Base-by-base conservation (phyloP, 1,139 yeast species). In the Magnusiomyces sp. region DNA sequence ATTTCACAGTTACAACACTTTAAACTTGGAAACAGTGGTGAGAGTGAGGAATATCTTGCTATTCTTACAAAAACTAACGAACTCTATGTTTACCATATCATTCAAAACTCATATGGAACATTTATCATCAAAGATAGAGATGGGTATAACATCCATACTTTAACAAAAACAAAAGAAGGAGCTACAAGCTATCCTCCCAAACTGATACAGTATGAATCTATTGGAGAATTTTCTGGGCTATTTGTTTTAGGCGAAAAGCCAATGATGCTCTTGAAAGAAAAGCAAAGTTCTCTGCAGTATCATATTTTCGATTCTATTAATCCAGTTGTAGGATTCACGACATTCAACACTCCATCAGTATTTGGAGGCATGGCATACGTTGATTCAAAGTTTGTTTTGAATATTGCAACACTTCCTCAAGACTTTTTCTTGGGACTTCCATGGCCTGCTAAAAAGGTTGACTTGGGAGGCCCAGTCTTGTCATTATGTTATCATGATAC, bases 61-160 rank as follows among this genome's bases (percentile, higher is more conserved):
- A 71, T 87, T 5, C 69, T 88, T 47, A 87, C 95, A 0, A 76
- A 81, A 62, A 90, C 92, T 50, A 94, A 94, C 59, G 95, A 88
- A 63, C 70, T 87, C 1, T 70, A 80, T 43, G 70, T 84, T 55
- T 88, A 72, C 71, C 56, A 80, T 75, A 60, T 63, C 9, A 7
- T 42, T 5, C 10, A 13, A 10, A 32, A 17, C 13, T 27, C 45
- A 14, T 17, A 63, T 38, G 76, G 79, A 3, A 75, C 73, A 43
- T 74, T 71, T 57, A 70, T 73, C 7, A 7, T 23, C 29, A 23
- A 23, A 7, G 29, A 23, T 23, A 23, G 7, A 23, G 29, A 23
- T 23, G 7, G 7, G 6, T 23, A 5, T 7, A 23, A 23, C 29
- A 23, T 23, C 7, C 29, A 23, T 7, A 23, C 29, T 4, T 23